Evolutionary conservation across 2,329 filamentous ascomycete species (phyloP), one percentile per base, ranked within the genome.

Genomic region (Neonectria ditissima): DNA sequence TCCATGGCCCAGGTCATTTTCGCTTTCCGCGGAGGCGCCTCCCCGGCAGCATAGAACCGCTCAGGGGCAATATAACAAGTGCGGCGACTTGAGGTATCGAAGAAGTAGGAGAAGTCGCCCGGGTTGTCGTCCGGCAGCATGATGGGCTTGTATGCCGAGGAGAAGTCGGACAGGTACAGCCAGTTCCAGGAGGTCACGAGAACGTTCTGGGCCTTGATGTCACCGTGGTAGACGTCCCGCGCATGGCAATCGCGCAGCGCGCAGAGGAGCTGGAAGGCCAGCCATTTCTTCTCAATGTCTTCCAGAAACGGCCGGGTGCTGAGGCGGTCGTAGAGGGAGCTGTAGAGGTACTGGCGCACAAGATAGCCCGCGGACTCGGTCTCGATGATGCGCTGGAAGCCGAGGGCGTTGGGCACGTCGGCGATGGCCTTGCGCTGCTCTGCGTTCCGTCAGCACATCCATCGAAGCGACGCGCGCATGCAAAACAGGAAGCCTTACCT

Each of bases 111-210:
- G 74, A 98, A 99, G 73, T 98, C 94, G 16, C 93, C 94, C 1
- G 96, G 96, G 74, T 99, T 98, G 74, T 99, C 94, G 77, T 97
- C 95, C 3, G 96, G 96, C 3, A 99, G 84, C 78, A 93, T 93
- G 5, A 94, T 92, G 11, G 94, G 96, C 76, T 99, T 99, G 82
- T 97, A 98, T 0, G 92, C 91, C 0, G 95, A 94, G 4, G 95
- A 97, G 77, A 98, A 99, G 78, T 99, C 96, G n/a, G 94, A 91
- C 39, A 99, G 86, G 77, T 98, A 99, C 2, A 99, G 86, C 96
- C 97, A 99, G 81, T 98, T 97, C 96, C 96, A 99, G 7, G 96
- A 98, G 0, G 96, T 99, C 54, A 99, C 95, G 51, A 99, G 83
- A 37, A 97, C 89, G 74, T 99, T 99, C 79, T 99, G 95, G 1